Percentiles rank a stretch among this genome's conserved stretches.
Evolutionary conservation across 805 yeast genomes (phyloP).

Genomic region (Vanderwaltozyma verrucispora): DNA sequence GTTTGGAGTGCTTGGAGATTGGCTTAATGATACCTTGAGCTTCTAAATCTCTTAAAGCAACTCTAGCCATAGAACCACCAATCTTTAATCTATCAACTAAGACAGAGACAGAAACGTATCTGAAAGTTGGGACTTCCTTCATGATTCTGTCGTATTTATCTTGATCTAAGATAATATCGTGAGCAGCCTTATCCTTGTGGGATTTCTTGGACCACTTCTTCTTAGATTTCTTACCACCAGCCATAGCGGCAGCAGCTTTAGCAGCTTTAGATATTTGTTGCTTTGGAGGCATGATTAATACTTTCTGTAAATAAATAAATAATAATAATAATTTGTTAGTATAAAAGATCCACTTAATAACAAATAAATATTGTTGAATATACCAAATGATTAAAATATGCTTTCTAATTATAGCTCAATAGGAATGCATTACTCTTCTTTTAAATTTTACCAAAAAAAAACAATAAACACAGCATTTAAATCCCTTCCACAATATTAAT

Average conservation of each 20-base stretch:
- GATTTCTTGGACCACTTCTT: constrained; percentile 99
- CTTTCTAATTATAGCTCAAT: no score
- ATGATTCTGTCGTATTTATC: constrained; percentile 97
- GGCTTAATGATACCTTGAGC: constrained; percentile 90
- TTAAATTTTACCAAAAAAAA: no score
- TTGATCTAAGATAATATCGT: constrained; percentile 94
- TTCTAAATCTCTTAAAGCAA: constrained; percentile 93
- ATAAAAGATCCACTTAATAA: no score
- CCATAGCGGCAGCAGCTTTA: constrained; percentile 99
- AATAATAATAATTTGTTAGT: not conserved
- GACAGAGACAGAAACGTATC: constrained; percentile 95
- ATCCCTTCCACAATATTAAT: no score
- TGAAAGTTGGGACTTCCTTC: constrained; percentile 99
- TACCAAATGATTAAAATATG: no score
- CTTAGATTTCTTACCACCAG: constrained; percentile 99
- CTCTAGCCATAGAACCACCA: constrained; percentile 98
- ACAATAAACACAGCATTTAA: no score
- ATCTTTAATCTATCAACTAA: constrained; percentile 98
- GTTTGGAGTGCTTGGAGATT: constrained; percentile 90
- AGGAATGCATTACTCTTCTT: no score
- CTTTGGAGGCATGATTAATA: constrained; percentile 87
- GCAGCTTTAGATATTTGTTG: constrained; percentile 99
- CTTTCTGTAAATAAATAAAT: not conserved
- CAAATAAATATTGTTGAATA: no score
- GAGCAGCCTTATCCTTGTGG: constrained; percentile 99